A percentile compares a stretch with the other conserved stretches of the same genome.
Conservation (phyloP, 1,284 basidiomycete genomes). For the Apiotrichum brassicae region DNA sequence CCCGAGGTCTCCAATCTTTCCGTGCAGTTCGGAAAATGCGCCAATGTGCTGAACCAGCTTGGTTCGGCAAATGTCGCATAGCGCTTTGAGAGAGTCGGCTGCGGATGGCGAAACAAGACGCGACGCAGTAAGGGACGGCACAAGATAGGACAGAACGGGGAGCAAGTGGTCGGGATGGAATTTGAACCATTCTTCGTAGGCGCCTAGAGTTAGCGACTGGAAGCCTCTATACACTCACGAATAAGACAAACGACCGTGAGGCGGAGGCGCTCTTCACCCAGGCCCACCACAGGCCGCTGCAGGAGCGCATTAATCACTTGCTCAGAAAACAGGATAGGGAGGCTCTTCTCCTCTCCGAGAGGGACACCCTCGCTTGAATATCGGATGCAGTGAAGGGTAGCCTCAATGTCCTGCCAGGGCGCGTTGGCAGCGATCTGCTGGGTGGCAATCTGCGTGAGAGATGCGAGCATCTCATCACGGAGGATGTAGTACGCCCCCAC, state of each 20-base stretch:
- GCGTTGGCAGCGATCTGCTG: conserved; percentile 44
- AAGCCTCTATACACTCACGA: conserved; percentile 48
- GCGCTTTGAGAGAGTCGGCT: conserved; percentile 69
- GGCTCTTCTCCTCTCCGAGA: conserved; percentile 59
- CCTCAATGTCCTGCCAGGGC: conserved; percentile 62
- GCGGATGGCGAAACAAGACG: conserved; percentile 66
- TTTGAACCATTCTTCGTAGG: conserved; percentile 79
- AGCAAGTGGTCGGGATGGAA: conserved; percentile 50
- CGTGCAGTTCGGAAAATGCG: conserved; percentile 75
- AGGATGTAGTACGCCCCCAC: conserved; percentile 88
- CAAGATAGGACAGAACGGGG: conserved; percentile 62
- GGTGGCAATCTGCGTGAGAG: conserved; percentile 58
- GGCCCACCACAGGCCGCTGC: conserved; percentile 49
- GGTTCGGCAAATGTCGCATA: conserved; percentile 77
- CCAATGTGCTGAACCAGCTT: conserved; percentile 72
- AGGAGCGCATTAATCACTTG: conserved; percentile 51
- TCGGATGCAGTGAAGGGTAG: conserved; percentile 72
- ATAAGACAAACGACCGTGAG: conserved; percentile 64
- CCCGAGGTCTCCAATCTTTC: conserved; percentile 63
- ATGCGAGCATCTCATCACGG: conserved; percentile 69
- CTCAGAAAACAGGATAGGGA: conserved; percentile 63
- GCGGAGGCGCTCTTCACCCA: conserved; percentile 56
- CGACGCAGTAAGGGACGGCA: conserved; percentile 54
- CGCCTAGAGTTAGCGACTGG: conserved; percentile 5
- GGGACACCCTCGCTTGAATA: conserved; percentile 80